A percentile compares a stretch with the other conserved stretches of the same genome.
Conservation (phyloP, 495 filamentous ascomycete species). For the Penicillium alfredii region DNA sequence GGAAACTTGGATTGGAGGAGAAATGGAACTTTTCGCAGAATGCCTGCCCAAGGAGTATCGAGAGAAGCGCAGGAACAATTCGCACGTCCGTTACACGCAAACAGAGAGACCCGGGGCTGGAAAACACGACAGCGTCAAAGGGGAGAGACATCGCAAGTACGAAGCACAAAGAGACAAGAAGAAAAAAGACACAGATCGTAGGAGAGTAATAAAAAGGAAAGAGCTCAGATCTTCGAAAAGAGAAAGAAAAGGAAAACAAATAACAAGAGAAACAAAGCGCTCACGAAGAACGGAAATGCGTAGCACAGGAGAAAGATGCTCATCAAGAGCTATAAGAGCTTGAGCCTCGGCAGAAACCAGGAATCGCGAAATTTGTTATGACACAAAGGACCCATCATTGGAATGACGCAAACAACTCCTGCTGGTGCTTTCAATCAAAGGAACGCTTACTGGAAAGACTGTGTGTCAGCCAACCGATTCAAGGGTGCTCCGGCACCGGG, state of each 20-base stretch:
- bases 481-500: conserved; percentile 27
- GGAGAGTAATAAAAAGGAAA: conserved; percentile 11
- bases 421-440: conserved; percentile 44
- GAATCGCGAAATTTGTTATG: conserved; percentile 39
- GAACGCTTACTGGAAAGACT: conserved; percentile 40
- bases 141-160: conserved; percentile 15
- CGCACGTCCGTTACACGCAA: conserved; percentile 36
- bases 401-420: conserved; percentile 45
- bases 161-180: conserved; percentile 10
- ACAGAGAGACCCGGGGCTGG: conserved; percentile 28
- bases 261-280: too few relatives aligned
- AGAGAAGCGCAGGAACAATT: conserved; percentile 35
- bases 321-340: conserved; percentile 45
- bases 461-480: conserved; percentile 30
- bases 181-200: conserved; percentile 8
- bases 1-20: conserved; percentile 30
- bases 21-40: conserved; percentile 46
- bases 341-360: conserved; percentile 32
- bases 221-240: conserved; percentile 41
- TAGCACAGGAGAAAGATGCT: conserved; percentile 39
- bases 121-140: conserved; percentile 17
- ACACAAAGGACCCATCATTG: conserved; percentile 42
- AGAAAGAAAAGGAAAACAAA: too few relatives aligned
- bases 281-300: conserved; percentile 43
- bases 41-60: conserved; percentile 44